Percentiles rank a stretch among this genome's conserved stretches.
phyloP scores from a whole-genome alignment of 2,329 filamentous ascomycete genomes.

The Hypoxylon sp. region DNA sequence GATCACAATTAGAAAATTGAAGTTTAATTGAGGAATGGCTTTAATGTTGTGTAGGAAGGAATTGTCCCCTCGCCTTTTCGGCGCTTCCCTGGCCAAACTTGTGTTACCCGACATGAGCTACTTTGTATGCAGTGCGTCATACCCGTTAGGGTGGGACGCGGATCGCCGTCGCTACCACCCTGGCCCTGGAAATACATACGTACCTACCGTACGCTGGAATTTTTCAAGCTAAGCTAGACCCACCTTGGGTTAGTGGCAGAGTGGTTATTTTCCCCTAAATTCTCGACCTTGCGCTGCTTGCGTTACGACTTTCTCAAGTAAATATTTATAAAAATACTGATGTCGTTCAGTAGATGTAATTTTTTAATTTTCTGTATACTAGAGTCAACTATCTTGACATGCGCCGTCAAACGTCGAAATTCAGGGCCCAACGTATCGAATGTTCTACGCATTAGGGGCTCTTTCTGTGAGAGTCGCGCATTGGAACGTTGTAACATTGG shows the following conservation, averaged over 20 bases:
- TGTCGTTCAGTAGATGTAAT: background rate
- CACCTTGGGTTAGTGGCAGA: constrained; percentile 17
- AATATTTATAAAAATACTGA: background rate
- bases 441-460: constrained; percentile 30
- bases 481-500: constrained; percentile 25
- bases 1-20: constrained; percentile 8
- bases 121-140: constrained; percentile 39
- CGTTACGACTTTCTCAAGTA: constrained; percentile 11
- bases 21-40: constrained; percentile 15
- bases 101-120: constrained; percentile 27
- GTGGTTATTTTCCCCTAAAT: constrained; percentile 6
- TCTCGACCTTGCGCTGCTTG: background rate
- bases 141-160: constrained; percentile 31
- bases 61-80: constrained; percentile 35
- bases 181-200: constrained; percentile 26
- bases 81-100: constrained; percentile 40
- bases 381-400: background rate
- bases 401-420: background rate
- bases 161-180: constrained; percentile 37
- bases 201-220: constrained; percentile 16
- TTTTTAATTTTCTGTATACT: background rate
- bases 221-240: constrained; percentile 17
- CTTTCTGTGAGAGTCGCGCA: constrained; percentile 21
- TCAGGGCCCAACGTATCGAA: constrained; percentile 12
- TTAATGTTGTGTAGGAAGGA: constrained; percentile 11